These are phyloP conservation scores for Coccomyxa subellipsoidea DNA, from an alignment of 163 green algal species.

Conservation along the genomic window DNA sequence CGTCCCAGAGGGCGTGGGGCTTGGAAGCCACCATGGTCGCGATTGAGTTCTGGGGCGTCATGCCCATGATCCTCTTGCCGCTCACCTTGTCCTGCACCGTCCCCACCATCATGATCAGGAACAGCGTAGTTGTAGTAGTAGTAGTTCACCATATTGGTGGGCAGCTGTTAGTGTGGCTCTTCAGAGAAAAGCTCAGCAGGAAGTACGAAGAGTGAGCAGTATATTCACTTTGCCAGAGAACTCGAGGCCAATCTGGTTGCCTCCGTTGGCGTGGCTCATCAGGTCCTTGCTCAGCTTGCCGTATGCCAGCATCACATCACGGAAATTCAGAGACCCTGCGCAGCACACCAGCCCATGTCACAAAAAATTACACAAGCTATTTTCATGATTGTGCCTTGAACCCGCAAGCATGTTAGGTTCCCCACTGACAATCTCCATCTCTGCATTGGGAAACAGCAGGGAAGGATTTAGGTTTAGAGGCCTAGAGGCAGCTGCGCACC, in stretches of 20 bases:
- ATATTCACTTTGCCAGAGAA: conserved; percentile 14
- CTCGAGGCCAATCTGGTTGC: conserved; percentile 10
- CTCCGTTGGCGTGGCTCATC: not conserved
- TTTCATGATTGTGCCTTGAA: too few relatives aligned
- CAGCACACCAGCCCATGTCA: not conserved
- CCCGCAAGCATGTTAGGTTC: too few relatives aligned
- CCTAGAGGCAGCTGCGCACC: not conserved
- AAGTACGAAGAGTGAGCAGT: not conserved
- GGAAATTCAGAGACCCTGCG: conserved; percentile 14
- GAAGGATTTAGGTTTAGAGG: too few relatives aligned
- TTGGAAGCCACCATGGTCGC: conserved; percentile 1
- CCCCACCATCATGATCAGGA: not conserved
- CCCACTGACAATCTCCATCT: too few relatives aligned
- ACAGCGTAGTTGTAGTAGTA: not conserved
- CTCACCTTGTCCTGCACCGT: not conserved
- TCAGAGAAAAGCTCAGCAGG: not conserved
- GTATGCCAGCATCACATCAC: conserved; percentile 22
- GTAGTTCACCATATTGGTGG: not conserved
- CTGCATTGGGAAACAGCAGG: too few relatives aligned
- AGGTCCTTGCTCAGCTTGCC: conserved; percentile 14
- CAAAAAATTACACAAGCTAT: not conserved
- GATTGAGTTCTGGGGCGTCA: conserved; percentile 11
- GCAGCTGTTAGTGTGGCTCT: too few relatives aligned
- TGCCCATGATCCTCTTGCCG: conserved; percentile 11
- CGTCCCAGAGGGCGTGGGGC: conserved; percentile 4